Conservation (phyloP, 1,139 yeast genomes). For the Saccharomyces uvarum region DNA sequence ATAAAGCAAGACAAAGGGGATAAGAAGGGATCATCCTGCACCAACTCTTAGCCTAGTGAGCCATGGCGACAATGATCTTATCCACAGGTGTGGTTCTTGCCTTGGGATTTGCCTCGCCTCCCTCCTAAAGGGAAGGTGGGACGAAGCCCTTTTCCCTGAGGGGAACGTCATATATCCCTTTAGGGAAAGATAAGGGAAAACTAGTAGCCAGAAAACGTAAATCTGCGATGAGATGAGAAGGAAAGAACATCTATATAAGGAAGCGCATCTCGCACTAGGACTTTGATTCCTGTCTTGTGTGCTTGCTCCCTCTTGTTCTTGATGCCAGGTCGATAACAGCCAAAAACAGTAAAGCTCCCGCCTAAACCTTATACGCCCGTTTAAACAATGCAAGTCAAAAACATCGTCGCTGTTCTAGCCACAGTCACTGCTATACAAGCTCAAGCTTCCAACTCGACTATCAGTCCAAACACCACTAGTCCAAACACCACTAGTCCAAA, state of each 20-base stretch:
- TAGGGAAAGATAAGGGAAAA: not conserved
- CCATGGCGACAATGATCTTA: not conserved
- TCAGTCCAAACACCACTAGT: slow-evolving; percentile 25
- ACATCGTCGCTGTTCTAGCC: slow-evolving; percentile 36
- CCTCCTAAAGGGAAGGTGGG: not conserved
- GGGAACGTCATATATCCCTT: not conserved
- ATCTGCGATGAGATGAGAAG: not conserved
- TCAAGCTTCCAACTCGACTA: slow-evolving; percentile 24
- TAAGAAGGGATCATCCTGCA: not conserved
- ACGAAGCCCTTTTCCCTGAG: not conserved
- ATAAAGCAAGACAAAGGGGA: not conserved
- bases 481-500: slow-evolving; percentile 27
- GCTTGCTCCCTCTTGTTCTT: not conserved
- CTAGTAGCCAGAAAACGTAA: not conserved
- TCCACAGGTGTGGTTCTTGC: not conserved
- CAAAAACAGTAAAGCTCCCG: not conserved
- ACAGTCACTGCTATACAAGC: not conserved
- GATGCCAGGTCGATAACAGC: not conserved
- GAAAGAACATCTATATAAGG: not conserved
- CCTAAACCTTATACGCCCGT: slow-evolving; percentile 1
- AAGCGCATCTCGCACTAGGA: not conserved
- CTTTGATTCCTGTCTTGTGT: not conserved
- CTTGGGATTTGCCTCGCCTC: not conserved
- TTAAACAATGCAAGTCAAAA: slow-evolving; percentile 52
- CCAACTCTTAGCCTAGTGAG: not conserved